phyloP scores from a whole-genome alignment of 345 rosid genomes.

The Aurinia saxatilis region DNA sequence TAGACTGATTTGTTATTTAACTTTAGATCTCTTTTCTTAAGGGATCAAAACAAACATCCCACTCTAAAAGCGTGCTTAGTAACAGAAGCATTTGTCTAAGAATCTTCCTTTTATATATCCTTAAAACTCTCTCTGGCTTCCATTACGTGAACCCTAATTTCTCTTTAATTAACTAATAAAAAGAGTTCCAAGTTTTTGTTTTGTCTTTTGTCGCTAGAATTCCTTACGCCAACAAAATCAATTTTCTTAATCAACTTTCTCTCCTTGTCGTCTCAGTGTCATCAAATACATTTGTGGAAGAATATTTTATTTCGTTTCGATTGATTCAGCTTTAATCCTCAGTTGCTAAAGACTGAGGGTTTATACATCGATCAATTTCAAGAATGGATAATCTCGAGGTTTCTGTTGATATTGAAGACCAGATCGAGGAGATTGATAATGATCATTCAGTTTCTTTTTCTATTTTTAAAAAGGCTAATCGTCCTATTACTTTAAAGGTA shows the following conservation, averaged over 20 bases:
- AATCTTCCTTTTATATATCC: conserved; percentile 24
- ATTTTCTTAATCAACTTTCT: neutral
- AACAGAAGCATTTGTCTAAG: conserved; percentile 21
- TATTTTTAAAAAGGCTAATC: conserved; percentile 30
- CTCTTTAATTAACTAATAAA: conserved; percentile 1
- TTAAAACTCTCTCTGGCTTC: conserved; percentile 22
- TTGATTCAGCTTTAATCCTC: neutral
- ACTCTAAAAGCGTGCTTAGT: conserved; percentile 26
- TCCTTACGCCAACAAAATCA: neutral
- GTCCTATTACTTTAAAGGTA: conserved; percentile 40
- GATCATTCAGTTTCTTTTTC: conserved; percentile 19
- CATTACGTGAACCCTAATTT: conserved; percentile 26
- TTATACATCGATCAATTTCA: neutral
- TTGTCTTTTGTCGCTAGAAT: conserved; percentile 10
- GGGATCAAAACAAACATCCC: conserved; percentile 22
- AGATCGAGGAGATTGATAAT: conserved; percentile 16
- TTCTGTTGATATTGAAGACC: conserved; percentile 28
- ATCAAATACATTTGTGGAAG: neutral
- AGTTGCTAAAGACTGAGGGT: neutral
- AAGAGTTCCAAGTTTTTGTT: neutral
- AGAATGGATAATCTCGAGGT: conserved; percentile 23
- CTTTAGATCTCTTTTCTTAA: neutral
- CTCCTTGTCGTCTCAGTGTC: neutral
- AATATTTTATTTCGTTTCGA: neutral
- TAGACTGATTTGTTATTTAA: conserved; percentile 2